These are phyloP conservation scores for Corymbia calophylla DNA, from an alignment of 441 rosid genomes.

Conservation along the genomic window DNA sequence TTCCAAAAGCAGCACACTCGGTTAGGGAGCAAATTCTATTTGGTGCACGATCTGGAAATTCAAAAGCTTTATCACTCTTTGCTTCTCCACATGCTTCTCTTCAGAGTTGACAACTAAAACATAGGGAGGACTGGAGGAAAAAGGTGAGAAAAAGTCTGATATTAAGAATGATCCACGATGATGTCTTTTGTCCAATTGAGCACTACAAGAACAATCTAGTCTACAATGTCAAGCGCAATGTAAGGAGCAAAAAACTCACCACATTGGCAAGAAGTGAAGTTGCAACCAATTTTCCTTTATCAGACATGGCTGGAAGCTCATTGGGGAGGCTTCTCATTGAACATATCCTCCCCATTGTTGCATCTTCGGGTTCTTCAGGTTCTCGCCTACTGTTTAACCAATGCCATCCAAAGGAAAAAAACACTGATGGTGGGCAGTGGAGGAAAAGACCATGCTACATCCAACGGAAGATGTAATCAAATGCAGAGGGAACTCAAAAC, in stretches of 20 bases:
- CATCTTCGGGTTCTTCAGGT: slow-evolving; percentile 92
- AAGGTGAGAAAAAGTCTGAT: not conserved
- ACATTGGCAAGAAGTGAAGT: slow-evolving; percentile 82
- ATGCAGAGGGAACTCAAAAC: too few species aligned
- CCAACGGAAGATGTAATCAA: too few species aligned
- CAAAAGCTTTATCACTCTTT: not conserved
- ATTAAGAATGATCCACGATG: not conserved
- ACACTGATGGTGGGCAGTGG: too few species aligned
- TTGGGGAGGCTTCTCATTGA: slow-evolving; percentile 95
- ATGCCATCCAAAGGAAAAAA: too few species aligned
- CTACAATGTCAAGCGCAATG: not conserved
- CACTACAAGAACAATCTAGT: not conserved
- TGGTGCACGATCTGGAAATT: accelerated
- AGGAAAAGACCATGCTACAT: too few species aligned
- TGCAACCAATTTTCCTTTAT: slow-evolving; percentile 73
- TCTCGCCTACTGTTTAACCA: slow-evolving; percentile 21
- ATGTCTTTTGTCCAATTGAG: not conserved
- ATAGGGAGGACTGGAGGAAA: not conserved
- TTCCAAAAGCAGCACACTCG: not conserved
- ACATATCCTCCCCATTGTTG: slow-evolving; percentile 79
- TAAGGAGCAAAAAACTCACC: slow-evolving; percentile 38
- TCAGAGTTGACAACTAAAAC: not conserved
- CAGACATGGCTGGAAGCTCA: slow-evolving; percentile 87
- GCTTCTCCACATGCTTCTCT: not conserved
- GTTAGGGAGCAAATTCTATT: not conserved